Evolutionary conservation across 2,329 filamentous ascomycete species (phyloP), one percentile per base, ranked within the genome.

Genomic region (Rutstroemia sp.): DNA sequence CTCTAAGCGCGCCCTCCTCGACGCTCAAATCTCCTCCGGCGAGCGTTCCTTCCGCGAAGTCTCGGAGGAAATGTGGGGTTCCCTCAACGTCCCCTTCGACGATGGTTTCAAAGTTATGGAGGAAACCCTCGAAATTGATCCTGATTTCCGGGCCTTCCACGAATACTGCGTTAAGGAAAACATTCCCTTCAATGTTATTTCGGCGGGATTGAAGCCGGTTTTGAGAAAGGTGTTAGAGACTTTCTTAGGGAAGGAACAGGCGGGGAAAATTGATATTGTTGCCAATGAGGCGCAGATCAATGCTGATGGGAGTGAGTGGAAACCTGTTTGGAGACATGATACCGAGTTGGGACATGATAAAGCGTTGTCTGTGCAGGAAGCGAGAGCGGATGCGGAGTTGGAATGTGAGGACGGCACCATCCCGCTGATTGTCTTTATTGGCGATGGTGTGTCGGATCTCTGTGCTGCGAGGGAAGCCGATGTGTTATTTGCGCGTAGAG

Each of bases 51-150:
- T 87, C 74, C 77, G 82, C 51, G 84, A 87, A 4, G 82, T 85
- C 18, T 86, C 83, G 0, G 83, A 87, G 61, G 84, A 87, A 69
- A 86, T 87, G 79, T 87, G 84, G 82, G 80, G 79, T 5, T 86
- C 82, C 0, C 72, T 88, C 8, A 76, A 81, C 59, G 78, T 87
- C 0, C 82, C 83, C 2, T 87, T 87, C 65, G 83, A 85, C 23
- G 79, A 86, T 60, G 84, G 83, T 14, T 87, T 87, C 71, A 74
- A 79, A 54, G 74, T 86, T 27, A 84, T 87, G 79, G 76, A 83
- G 64, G 72, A 79, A 48, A 74, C 74, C 0, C 75, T 87, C 27
- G 78, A 84, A 30, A 83, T 87, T 55, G 85, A 88, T 64, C 75
- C 77, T 0, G 82, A 80, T 60, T 87, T 87, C 71, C 73, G 76